Base-by-base conservation (phyloP, 306 rosid genomes). In the Begonia fuchsioides region DNA sequence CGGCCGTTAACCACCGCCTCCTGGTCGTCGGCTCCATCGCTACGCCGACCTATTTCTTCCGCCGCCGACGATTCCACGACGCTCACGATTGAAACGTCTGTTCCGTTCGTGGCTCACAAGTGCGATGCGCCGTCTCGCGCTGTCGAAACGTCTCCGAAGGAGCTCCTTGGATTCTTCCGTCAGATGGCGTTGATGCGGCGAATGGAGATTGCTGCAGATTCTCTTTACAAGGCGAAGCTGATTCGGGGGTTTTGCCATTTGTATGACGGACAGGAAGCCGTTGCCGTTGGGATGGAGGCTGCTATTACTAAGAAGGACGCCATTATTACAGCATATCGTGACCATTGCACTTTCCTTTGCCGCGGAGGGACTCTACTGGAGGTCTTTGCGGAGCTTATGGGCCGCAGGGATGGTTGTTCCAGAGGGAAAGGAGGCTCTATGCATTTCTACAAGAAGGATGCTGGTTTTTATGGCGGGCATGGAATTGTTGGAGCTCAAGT, bases 401-500 rank as follows among this genome's bases (percentile, higher is more conserved):
- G 95, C 0, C 81, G 94, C 12, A 32, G 11, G 20, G 77, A 10
- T 15, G 97, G 97, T 0, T 76, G 97, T 58, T 74, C 97, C 6
- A 77, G 55, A 7, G 97, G 97, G 1, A 90, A 84, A 43, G 95
- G 97, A 3, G 97, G 97, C 1, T 90, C 97, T 0, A 90, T 90
- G 97, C 97, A 90, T 49, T 84, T 90, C 43, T 90, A 90, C 54
- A 77, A 56, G 68, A 90, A 90, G 69, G 79, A 81, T 0, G 17
- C 69, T 10, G 78, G 83, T 9, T 90, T 90, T 50, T 90, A 59
- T 39, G 95, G 97, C 11, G 97, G 95, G 0, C 97, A 90, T 10
- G 95, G 97, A 0, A 90, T 90, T 11, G 95, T 84, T 11, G 95
- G 95, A n/a, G 97, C 97, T 57, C 95, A 90, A 72, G 44, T 90